Conservation (phyloP, 768 basidiomycete species). For the Rhizopogon salebrosus region DNA sequence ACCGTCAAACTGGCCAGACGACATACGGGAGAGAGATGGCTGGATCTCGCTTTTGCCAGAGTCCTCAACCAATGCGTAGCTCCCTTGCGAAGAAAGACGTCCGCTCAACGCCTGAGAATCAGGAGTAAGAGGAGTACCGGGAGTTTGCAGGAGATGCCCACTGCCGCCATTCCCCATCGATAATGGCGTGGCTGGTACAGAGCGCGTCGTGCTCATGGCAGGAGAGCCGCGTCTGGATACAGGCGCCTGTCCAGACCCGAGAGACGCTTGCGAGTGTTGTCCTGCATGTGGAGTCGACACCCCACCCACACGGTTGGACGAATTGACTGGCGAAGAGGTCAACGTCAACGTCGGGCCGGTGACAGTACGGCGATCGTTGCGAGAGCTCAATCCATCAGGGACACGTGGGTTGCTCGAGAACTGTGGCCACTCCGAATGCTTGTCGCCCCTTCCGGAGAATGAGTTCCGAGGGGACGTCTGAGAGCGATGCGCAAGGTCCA, state of each 20-base stretch:
- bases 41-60: constrained; percentile 54
- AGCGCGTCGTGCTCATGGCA: constrained; percentile 58
- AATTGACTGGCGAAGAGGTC: constrained; percentile 50
- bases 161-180: constrained; percentile 42
- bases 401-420: constrained; percentile 62
- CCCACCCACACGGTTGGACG: constrained; percentile 45
- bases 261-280: constrained; percentile 52
- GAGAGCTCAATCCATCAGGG: constrained; percentile 50
- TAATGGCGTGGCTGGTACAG: constrained; percentile 80
- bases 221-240: constrained; percentile 74
- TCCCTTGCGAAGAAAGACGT: constrained; percentile 48
- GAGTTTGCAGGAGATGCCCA: constrained; percentile 55
- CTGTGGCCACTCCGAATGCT: constrained; percentile 92
- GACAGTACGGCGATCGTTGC: constrained; percentile 63
- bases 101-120: constrained; percentile 57
- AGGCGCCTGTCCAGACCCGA: constrained; percentile 29
- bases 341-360: constrained; percentile 71
- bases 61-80: constrained; percentile 44
- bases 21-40: constrained; percentile 67
- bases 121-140: constrained; percentile 56
- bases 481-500: constrained; percentile 87
- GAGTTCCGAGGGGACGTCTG: constrained; percentile 71
- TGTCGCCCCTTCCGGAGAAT: constrained; percentile 56
- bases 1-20: constrained; percentile 54
- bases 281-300: constrained; percentile 60